Percentiles rank a stretch among this genome's conserved stretches.
phyloP scores from a whole-genome alignment of 257 asterid genomes.

The Solanum appendiculatum region DNA sequence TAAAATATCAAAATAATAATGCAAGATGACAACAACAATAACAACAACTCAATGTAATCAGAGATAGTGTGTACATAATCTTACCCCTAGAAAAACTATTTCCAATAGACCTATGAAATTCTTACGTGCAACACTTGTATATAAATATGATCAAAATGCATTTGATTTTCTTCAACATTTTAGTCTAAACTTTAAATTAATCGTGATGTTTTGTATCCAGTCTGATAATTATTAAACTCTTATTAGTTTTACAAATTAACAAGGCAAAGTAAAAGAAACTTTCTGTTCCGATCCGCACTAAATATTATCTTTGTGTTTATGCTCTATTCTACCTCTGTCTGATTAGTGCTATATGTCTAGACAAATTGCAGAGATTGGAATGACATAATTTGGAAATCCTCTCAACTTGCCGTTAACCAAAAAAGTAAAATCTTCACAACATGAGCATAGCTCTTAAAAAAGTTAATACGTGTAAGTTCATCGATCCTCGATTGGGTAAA shows the following conservation, averaged over 20 bases:
- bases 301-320: not conserved
- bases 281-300: not conserved
- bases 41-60: not conserved
- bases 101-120: not conserved
- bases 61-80: not conserved
- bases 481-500: too few relatives aligned
- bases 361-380: not conserved
- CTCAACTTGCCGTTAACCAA: not conserved
- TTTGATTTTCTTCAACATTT: not conserved
- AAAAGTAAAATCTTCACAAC: not conserved
- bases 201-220: not conserved
- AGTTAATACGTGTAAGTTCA: not conserved
- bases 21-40: not conserved
- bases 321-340: not conserved
- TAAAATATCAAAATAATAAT: not conserved
- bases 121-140: not conserved
- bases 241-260: not conserved
- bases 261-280: not conserved
- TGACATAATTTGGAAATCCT: not conserved
- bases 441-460: not conserved
- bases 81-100: too few relatives aligned
- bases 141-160: not conserved
- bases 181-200: not conserved
- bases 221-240: not conserved
- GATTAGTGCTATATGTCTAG: not conserved